Evolutionary conservation across 2,329 filamentous ascomycete genomes (phyloP).

Genomic region (Exophiala alcalophila): DNA sequence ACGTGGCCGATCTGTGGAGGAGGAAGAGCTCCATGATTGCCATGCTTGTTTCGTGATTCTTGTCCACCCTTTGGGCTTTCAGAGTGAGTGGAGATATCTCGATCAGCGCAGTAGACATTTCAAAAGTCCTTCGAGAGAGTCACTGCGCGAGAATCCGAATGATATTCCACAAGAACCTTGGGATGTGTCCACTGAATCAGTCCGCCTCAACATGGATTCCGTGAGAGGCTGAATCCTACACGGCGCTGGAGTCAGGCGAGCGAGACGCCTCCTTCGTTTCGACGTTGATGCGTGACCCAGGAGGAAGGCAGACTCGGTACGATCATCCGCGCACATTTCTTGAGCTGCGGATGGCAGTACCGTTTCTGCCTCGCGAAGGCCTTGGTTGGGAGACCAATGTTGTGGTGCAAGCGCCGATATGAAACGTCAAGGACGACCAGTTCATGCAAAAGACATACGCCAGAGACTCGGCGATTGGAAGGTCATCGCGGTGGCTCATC

Average conservation of each 20-base stretch:
- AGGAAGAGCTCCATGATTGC: conserved; percentile 34
- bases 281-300: conserved; percentile 38
- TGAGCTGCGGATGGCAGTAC: conserved; percentile 61
- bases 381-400: conserved; percentile 49
- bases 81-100: conserved; percentile 28
- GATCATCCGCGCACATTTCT: conserved; percentile 48
- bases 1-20: conserved; percentile 37
- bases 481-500: conserved; percentile 58
- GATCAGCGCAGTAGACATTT: conserved; percentile 32
- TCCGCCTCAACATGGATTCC: conserved; percentile 40
- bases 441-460: conserved; percentile 55
- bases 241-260: neutral
- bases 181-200: conserved; percentile 29
- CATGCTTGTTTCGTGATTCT: no score
- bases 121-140: conserved; percentile 21
- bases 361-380: conserved; percentile 62
- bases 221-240: conserved; percentile 7
- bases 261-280: conserved; percentile 36
- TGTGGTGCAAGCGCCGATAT: conserved; percentile 48
- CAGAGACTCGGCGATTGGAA: conserved; percentile 56
- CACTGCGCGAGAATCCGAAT: conserved; percentile 31
- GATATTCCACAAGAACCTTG: conserved; percentile 34
- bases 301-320: conserved; percentile 41
- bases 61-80: conserved; percentile 33
- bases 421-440: conserved; percentile 56